Percentiles rank a stretch among this genome's conserved stretches.
Evolutionary conservation across 179 eudicot species (phyloP).

Genomic region (Actinidia arguta): DNA sequence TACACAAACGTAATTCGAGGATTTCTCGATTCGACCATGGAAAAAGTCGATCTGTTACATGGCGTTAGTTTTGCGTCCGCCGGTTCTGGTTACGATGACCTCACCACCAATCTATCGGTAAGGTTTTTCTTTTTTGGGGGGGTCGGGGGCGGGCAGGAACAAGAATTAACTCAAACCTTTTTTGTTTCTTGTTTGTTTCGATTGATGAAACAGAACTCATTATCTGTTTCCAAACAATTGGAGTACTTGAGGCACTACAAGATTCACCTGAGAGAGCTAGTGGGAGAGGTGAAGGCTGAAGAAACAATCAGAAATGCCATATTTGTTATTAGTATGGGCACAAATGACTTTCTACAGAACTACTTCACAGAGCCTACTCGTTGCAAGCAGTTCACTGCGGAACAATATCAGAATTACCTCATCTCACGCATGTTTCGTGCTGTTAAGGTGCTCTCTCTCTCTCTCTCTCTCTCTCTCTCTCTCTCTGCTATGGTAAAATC

Average conservation of each 20-base stretch:
- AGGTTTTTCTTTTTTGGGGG: conserved; percentile 4
- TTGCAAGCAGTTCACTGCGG: conserved; percentile 35
- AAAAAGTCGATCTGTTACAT: conserved; percentile 33
- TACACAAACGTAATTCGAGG: conserved; percentile 25
- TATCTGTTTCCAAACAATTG: conserved; percentile 42
- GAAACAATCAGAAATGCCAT: conserved; percentile 37
- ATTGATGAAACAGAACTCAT: conserved; percentile 31
- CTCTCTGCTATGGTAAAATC: too few species aligned
- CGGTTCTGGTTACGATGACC: conserved; percentile 57
- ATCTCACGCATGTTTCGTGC: conserved; percentile 28
- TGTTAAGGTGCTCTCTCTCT: conserved; percentile 36
- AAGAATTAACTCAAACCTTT: too few species aligned
- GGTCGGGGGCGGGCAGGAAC: too few species aligned
- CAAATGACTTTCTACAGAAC: conserved; percentile 57
- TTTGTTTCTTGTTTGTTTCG: background rate
- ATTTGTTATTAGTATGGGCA: conserved; percentile 44
- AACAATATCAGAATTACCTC: conserved; percentile 45
- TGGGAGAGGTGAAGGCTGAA: conserved; percentile 38
- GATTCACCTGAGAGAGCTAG: conserved; percentile 29
- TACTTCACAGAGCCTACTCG: conserved; percentile 45
- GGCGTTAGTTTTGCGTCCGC: conserved; percentile 65
- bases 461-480: conserved; percentile 17
- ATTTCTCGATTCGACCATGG: conserved; percentile 41
- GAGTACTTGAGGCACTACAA: conserved; percentile 49
- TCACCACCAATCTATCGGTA: conserved; percentile 53